Evolutionary conservation across 1,284 basidiomycete species (phyloP).

Genomic region (Ustilago vetiveriae): DNA sequence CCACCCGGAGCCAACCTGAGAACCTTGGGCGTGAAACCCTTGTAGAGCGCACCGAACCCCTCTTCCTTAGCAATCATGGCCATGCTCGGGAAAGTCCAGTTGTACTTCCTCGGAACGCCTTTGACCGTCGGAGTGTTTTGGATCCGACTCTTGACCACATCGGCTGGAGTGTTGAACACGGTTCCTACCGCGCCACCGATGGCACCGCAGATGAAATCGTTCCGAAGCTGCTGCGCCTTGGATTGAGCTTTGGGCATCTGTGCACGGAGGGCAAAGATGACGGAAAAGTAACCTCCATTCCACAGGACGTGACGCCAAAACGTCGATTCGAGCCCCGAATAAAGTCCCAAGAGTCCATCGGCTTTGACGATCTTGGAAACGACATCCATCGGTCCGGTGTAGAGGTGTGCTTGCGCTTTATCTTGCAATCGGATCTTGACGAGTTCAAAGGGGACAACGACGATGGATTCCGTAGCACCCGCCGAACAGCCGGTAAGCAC

Average conservation of each 20-base stretch:
- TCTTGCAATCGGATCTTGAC: constrained; percentile 91
- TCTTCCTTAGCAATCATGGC: constrained; percentile 87
- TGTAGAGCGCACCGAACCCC: constrained; percentile 88
- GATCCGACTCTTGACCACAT: constrained; percentile 96
- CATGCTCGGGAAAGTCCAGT: constrained; percentile 79
- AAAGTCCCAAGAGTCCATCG: constrained; percentile 88
- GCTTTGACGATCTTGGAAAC: constrained; percentile 86
- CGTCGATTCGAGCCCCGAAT: constrained; percentile 68
- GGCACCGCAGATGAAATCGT: constrained; percentile 90
- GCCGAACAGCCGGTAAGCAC: constrained; percentile 90
- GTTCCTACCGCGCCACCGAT: constrained; percentile 89
- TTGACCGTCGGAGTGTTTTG: constrained; percentile 73
- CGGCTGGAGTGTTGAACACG: constrained; percentile 79
- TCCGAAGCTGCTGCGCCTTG: constrained; percentile 78
- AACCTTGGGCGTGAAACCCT: constrained; percentile 78
- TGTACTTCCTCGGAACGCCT: constrained; percentile 76
- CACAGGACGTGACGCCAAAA: constrained; percentile 66
- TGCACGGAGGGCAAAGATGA: constrained; percentile 82
- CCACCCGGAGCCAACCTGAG: constrained; percentile 90
- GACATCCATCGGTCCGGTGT: constrained; percentile 92
- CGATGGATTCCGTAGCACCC: constrained; percentile 91
- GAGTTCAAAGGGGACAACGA: constrained; percentile 96
- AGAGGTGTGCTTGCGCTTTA: constrained; percentile 82
- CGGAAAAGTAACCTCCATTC: constrained; percentile 75
- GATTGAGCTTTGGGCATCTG: constrained; percentile 79